phyloP scores from a whole-genome alignment of 139 green algal species.

The Picochlorum sp. region DNA sequence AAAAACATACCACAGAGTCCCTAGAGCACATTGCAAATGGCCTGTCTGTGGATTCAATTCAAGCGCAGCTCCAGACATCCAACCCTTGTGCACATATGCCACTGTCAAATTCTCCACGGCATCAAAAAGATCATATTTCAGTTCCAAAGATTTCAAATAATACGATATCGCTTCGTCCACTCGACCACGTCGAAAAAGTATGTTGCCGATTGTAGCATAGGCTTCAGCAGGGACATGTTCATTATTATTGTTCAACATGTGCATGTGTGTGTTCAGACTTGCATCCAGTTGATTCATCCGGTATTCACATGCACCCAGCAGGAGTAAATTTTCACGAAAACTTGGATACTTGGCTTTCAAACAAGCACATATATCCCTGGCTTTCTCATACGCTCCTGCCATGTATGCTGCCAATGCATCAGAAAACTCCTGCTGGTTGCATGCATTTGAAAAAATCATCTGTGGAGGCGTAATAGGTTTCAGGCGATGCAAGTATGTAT shows the following conservation, averaged over 20 bases:
- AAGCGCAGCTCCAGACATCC: constrained; percentile 51
- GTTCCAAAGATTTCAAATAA: constrained; percentile 63
- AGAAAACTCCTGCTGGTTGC: no score
- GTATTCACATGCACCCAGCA: constrained; percentile 75
- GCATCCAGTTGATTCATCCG: constrained; percentile 39
- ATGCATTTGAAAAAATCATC: no score
- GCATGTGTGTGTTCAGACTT: no score
- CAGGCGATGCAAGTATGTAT: no score
- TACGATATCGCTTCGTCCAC: constrained; percentile 76
- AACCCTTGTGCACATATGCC: constrained; percentile 57
- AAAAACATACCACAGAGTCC: constrained; percentile 70
- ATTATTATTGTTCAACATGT: constrained; percentile 45
- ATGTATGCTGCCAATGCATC: no score
- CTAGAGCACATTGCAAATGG: constrained; percentile 39
- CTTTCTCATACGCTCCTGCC: no score
- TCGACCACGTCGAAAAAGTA: constrained; percentile 64
- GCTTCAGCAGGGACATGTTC: constrained; percentile 36
- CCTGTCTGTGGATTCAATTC: constrained; percentile 43
- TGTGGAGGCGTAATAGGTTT: no score
- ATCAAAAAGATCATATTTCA: constrained; percentile 66
- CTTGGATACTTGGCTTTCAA: no score
- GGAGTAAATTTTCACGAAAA: constrained; percentile 57
- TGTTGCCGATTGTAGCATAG: constrained; percentile 65
- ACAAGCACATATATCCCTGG: no score
- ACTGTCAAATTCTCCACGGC: constrained; percentile 74